Base-by-base conservation (phyloP, 306 rosid species). In the Psophocarpus tetragonolobus region DNA sequence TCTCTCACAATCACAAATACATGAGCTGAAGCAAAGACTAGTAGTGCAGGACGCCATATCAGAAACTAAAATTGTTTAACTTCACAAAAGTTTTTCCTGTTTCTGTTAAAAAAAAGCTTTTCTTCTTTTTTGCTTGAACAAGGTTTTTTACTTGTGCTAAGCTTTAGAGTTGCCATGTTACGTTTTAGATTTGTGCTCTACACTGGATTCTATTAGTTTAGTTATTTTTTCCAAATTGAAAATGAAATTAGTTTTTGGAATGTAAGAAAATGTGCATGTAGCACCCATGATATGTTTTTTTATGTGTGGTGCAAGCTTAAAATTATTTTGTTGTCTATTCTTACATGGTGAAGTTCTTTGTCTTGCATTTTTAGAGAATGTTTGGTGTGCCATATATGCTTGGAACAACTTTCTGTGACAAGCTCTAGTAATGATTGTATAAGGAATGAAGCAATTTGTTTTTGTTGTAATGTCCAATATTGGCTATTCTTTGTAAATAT, bases 1-100 rank as follows among this genome's bases (percentile, higher is more conserved):
- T n/a, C n/a, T n/a, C n/a, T n/a, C n/a, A n/a, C n/a, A n/a, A n/a
- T n/a, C n/a, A n/a, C n/a, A n/a, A n/a, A n/a, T n/a, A n/a, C n/a
- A n/a, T n/a, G n/a, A n/a, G n/a, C n/a, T n/a, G n/a, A n/a, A n/a
- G n/a, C n/a, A n/a, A n/a, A n/a, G n/a, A n/a, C n/a, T n/a, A n/a
- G n/a, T n/a, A n/a, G n/a, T n/a, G n/a, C n/a, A n/a, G n/a, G 4
- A 47, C 45, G 50, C 77, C 32, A 32, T 33, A 78, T 78, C 71
- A 58, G 53, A 57, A 30, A 38, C 76, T 41, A 18, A 54, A 3
- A 6, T 26, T 24, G 21, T 66, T 27, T 4, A 18, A 51, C 58
- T 18, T 2, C 9, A 53, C 29, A 68, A 68, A 20, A 12, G 35
- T 7, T 73, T 6, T 20, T 12, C 1, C 27, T 4, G 4, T 53